Percentiles rank a stretch among this genome's conserved stretches.
Conservation (phyloP, 805 yeast species). For the Metschnikowia continentalis region DNA sequence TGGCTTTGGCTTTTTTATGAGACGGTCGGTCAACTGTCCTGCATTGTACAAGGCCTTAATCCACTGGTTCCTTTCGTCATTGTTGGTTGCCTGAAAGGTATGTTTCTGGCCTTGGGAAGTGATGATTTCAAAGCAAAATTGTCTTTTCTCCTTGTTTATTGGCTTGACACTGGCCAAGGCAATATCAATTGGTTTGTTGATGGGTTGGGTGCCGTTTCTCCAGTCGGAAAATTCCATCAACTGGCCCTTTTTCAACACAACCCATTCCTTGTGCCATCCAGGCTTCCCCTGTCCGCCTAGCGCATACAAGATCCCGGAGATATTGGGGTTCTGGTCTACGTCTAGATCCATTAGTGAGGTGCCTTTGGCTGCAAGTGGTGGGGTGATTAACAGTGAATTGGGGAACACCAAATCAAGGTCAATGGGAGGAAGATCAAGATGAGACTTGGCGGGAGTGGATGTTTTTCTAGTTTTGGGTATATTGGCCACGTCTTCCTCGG, state of each 20-base stretch:
- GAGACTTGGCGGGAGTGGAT: not conserved
- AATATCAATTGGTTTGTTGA: conserved; percentile 65
- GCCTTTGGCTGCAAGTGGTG: conserved; percentile 5
- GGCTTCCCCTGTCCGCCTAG: conserved; percentile 57
- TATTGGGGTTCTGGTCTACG: conserved; percentile 29
- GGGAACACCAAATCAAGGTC: conserved; percentile 31
- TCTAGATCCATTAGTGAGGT: conserved; percentile 4
- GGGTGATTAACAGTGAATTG: conserved; percentile 3
- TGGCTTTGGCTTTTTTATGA: conserved; percentile 5
- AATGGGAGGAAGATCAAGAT: conserved; percentile 19
- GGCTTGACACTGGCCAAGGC: conserved; percentile 63
- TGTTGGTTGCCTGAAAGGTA: conserved; percentile 69
- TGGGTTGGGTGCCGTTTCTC: conserved; percentile 61
- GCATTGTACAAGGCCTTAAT: conserved; percentile 58
- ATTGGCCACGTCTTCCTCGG: not conserved
- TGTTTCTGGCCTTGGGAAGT: conserved; percentile 65
- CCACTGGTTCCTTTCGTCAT: conserved; percentile 68
- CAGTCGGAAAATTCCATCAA: conserved; percentile 74
- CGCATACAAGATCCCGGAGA: conserved; percentile 51
- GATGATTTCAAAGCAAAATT: conserved; percentile 67
- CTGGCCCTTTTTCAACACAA: conserved; percentile 64
- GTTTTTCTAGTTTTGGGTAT: not conserved
- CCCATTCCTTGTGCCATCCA: conserved; percentile 91
- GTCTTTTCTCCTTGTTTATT: conserved; percentile 42
- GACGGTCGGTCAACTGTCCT: conserved; percentile 36